Evolutionary conservation across 164 flowering plant species (phyloP).

Genomic region (Macadamia integrifolia): DNA sequence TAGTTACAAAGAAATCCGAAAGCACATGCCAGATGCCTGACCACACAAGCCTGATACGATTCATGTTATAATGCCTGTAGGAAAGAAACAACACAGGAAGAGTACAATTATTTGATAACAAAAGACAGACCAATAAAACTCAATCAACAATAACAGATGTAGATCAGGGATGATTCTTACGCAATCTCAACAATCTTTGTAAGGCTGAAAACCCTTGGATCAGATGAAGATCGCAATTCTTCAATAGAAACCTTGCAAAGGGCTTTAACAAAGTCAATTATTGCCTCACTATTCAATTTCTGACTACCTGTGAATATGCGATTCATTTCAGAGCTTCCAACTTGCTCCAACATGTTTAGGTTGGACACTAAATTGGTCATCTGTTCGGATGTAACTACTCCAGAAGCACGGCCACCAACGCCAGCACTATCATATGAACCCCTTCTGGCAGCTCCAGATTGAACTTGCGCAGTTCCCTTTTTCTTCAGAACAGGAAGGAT

Average conservation of each 20-base stretch:
- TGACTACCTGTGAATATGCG: conserved; percentile 93
- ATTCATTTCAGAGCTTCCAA: conserved; percentile 89
- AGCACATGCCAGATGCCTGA: conserved; percentile 96
- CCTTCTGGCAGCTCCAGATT: conserved; percentile 75
- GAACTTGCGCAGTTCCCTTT: conserved; percentile 86
- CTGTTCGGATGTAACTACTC: conserved; percentile 79
- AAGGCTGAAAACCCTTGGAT: conserved; percentile 97
- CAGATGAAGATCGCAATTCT: conserved; percentile 85
- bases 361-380: conserved; percentile 90
- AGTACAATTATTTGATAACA: not conserved
- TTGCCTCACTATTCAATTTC: conserved; percentile 91
- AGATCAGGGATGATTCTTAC: conserved; percentile 38
- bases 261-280: conserved; percentile 95
- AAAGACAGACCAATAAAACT: conserved; percentile 1
- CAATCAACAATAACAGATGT: not conserved
- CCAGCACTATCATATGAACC: conserved; percentile 99
- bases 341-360: conserved; percentile 96
- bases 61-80: conserved; percentile 97
- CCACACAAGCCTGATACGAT: conserved; percentile 99
- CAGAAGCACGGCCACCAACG: conserved; percentile 71
- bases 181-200: conserved; percentile 99
- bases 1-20: conserved; percentile 91
- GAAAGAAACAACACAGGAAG: conserved; percentile 3
- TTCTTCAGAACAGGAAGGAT: conserved; percentile 85
- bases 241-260: conserved; percentile 98